Percentiles rank a stretch among this genome's conserved stretches.
phyloP scores from a whole-genome alignment of 2,329 filamentous ascomycete species.

The Seiridium unicorne region DNA sequence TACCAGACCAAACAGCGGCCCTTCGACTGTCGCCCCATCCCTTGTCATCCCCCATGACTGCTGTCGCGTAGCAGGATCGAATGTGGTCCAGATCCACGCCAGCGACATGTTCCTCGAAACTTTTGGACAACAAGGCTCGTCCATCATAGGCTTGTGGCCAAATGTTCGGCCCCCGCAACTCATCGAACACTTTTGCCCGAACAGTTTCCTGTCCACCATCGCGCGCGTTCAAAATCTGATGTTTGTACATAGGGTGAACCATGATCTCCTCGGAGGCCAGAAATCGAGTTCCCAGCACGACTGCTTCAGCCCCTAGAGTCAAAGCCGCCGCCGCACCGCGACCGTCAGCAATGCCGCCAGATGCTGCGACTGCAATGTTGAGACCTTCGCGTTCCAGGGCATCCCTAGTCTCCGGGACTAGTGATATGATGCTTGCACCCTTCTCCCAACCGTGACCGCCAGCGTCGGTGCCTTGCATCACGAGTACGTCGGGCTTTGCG shows the following conservation, averaged over 20 bases:
- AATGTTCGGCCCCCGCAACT: neutral
- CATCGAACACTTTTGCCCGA: neutral
- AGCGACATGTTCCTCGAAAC: neutral
- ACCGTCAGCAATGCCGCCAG: constrained; percentile 51
- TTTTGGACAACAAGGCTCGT: neutral
- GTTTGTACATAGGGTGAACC: constrained; percentile 26
- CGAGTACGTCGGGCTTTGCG: constrained; percentile 42
- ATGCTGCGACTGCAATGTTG: constrained; percentile 37
- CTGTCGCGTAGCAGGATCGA: neutral
- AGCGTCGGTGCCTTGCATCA: constrained; percentile 52
- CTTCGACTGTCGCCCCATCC: neutral
- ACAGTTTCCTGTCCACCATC: constrained; percentile 24
- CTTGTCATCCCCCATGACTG: neutral
- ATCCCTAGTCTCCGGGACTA: constrained; percentile 48
- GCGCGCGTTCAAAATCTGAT: constrained; percentile 26
- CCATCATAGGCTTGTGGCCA: neutral
- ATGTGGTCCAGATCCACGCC: neutral
- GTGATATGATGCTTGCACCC: constrained; percentile 42
- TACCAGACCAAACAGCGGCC: neutral
- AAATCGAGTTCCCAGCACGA: constrained; percentile 58
- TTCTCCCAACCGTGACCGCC: constrained; percentile 49
- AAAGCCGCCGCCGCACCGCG: constrained; percentile 48
- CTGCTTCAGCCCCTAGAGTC: constrained; percentile 50
- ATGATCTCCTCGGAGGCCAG: constrained; percentile 32
- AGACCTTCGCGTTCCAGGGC: constrained; percentile 24